These are phyloP conservation scores for Colletotrichum camelliae DNA, from an alignment of 2,329 filamentous ascomycete species.

Conservation along the genomic window DNA sequence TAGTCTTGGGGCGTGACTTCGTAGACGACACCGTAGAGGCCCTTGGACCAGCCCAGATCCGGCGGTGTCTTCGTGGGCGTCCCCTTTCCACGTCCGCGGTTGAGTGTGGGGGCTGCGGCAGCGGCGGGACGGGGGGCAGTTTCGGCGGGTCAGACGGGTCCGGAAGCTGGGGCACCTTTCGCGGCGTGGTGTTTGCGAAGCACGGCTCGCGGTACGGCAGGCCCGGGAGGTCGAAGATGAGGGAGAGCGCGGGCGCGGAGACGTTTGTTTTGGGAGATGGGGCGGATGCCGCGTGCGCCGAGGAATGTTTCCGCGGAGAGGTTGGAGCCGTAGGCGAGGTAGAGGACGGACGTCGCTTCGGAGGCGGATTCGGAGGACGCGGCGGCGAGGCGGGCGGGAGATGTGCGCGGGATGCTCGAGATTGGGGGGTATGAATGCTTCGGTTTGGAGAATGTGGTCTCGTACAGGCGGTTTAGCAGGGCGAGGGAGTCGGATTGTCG, in stretches of 20 bases:
- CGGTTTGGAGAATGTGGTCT: neutral
- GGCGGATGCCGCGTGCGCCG: constrained; percentile 77
- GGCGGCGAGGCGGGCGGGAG: constrained; percentile 41
- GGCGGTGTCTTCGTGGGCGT: neutral
- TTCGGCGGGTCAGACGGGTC: constrained; percentile 34
- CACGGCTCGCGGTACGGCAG: constrained; percentile 89
- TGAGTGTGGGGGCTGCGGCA: constrained; percentile 4
- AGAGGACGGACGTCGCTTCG: constrained; percentile 63
- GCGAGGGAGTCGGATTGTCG: neutral
- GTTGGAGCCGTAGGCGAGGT: constrained; percentile 93
- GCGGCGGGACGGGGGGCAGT: constrained; percentile 30
- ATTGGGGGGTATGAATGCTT: constrained; percentile 30
- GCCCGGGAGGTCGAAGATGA: constrained; percentile 87
- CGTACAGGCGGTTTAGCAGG: neutral
- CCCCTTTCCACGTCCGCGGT: neutral
- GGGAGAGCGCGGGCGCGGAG: constrained; percentile 74
- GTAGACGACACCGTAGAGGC: constrained; percentile 92
- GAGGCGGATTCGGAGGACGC: constrained; percentile 24
- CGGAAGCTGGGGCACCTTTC: constrained; percentile 54
- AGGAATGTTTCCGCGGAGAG: constrained; percentile 81
- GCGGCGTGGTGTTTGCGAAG: constrained; percentile 80
- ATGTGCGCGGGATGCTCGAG: constrained; percentile 39
- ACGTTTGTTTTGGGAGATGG: constrained; percentile 82
- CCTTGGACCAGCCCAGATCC: constrained; percentile 69
- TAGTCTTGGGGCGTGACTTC: constrained; percentile 88